phyloP scores from a whole-genome alignment of 345 rosid genomes.

The Rhodamnia rubescens region DNA sequence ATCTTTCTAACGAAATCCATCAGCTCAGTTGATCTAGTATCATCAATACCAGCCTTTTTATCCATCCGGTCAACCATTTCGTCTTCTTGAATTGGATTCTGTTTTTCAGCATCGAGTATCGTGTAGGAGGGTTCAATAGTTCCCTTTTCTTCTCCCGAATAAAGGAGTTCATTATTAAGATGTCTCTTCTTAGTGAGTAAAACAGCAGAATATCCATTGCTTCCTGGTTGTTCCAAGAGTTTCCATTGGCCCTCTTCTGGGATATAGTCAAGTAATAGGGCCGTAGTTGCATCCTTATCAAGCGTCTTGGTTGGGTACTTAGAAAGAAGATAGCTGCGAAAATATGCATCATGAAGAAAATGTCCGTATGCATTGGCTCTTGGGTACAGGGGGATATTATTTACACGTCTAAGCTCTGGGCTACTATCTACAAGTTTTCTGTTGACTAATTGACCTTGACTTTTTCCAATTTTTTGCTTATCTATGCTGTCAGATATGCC shows the following conservation, averaged over 20 bases:
- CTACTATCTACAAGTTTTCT: constrained; percentile 19
- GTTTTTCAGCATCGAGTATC: constrained; percentile 43
- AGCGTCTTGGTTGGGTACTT: constrained; percentile 36
- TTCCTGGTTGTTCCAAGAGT: constrained; percentile 60
- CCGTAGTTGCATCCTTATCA: constrained; percentile 63
- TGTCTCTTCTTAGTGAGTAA: constrained; percentile 15
- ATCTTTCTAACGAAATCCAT: constrained; percentile 46
- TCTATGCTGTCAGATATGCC: background rate
- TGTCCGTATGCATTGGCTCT: constrained; percentile 19
- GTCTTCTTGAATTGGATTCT: constrained; percentile 24
- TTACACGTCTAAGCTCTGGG: constrained; percentile 7
- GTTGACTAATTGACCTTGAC: constrained; percentile 17
- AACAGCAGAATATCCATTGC: constrained; percentile 18
- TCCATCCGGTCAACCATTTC: constrained; percentile 9
- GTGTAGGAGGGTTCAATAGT: constrained; percentile 62
- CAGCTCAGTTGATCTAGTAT: constrained; percentile 27
- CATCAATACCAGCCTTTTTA: constrained; percentile 13
- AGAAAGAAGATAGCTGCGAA: constrained; percentile 26
- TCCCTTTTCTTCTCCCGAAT: constrained; percentile 17
- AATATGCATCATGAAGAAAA: constrained; percentile 24
- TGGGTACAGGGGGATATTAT: constrained; percentile 23
- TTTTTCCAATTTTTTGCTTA: constrained; percentile 2
- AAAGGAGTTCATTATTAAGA: constrained; percentile 11
- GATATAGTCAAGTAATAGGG: constrained; percentile 70
- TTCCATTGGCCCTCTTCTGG: constrained; percentile 94